Evolutionary conservation across 1,284 basidiomycete species (phyloP).

Genomic region (Ustilago esculenta): DNA sequence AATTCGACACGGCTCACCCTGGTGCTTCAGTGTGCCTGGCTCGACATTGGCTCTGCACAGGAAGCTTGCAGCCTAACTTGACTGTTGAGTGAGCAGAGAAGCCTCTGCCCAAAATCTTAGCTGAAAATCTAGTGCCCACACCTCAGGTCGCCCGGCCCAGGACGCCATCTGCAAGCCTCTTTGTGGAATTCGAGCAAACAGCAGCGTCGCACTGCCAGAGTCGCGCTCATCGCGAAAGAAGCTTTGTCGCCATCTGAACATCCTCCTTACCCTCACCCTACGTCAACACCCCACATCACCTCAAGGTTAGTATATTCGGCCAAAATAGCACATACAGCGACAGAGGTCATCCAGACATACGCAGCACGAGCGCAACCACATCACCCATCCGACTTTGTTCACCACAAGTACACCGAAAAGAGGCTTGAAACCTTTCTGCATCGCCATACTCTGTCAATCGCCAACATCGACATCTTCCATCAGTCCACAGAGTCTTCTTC

Average conservation of each 20-base stretch:
- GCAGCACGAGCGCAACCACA: slow-evolving; percentile 25
- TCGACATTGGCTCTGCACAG: too few relatives aligned
- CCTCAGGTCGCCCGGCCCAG: too few relatives aligned
- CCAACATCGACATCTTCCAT: too few relatives aligned
- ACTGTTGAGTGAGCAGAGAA: too few relatives aligned
- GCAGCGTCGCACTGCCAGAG: too few relatives aligned
- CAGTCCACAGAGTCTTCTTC: not conserved
- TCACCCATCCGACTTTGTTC: not conserved
- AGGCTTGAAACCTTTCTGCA: not conserved
- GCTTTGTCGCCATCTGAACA: slow-evolving; percentile 43
- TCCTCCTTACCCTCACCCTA: slow-evolving; percentile 46
- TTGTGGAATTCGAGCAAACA: not conserved
- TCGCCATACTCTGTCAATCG: not conserved
- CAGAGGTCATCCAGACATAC: slow-evolving; percentile 4
- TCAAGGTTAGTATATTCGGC: slow-evolving; percentile 48
- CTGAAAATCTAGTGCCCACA: too few relatives aligned
- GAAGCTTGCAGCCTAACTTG: too few relatives aligned
- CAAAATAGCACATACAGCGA: slow-evolving; percentile 1
- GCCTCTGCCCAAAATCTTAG: too few relatives aligned
- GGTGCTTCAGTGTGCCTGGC: too few relatives aligned
- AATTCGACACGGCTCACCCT: too few relatives aligned
- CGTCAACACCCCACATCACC: slow-evolving; percentile 44
- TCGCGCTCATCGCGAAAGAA: slow-evolving; percentile 24
- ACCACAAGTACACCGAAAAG: not conserved
- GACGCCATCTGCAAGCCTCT: slow-evolving; percentile 12